phyloP scores from a whole-genome alignment of 208 protist species.

The Leishmania turanica region DNA sequence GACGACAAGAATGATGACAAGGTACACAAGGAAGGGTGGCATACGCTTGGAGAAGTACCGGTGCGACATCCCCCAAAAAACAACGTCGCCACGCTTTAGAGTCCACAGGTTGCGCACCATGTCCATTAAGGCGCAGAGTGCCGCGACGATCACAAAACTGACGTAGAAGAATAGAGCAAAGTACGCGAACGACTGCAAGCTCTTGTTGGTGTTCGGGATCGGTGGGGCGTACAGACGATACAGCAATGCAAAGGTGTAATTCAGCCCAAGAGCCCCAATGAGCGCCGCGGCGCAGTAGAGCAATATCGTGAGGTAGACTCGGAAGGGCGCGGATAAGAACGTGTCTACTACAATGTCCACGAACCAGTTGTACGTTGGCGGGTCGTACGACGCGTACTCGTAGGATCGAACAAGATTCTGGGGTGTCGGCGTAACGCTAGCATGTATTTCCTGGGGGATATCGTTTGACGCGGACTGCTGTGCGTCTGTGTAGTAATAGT shows the following conservation, averaged over 20 bases:
- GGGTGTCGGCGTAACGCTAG: conserved; percentile 18
- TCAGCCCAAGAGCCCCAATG: conserved; percentile 52
- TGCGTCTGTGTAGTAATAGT: conserved; percentile 64
- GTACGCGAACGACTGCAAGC: conserved; percentile 63
- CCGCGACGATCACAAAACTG: conserved; percentile 65
- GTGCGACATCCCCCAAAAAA: conserved; percentile 83
- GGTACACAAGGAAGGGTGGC: conserved; percentile 78
- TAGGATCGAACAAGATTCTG: conserved; percentile 59
- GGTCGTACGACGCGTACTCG: conserved; percentile 82
- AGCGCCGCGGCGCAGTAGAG: conserved; percentile 70
- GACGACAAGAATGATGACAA: conserved; percentile 65
- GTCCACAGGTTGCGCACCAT: conserved; percentile 74
- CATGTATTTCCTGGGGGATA: conserved; percentile 26
- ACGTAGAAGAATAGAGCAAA: conserved; percentile 82
- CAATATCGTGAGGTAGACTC: conserved; percentile 78
- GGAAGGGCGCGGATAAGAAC: conserved; percentile 71
- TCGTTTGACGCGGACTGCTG: conserved; percentile 33
- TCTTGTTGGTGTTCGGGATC: conserved; percentile 25
- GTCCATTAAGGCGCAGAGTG: conserved; percentile 70
- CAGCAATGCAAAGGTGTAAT: conserved; percentile 77
- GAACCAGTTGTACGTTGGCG: conserved; percentile 70
- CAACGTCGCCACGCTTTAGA: conserved; percentile 54
- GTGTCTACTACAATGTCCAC: conserved; percentile 76
- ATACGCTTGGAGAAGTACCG: conserved; percentile 49
- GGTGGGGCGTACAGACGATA: conserved; percentile 70